phyloP scores from a whole-genome alignment of 768 basidiomycete genomes.

The Epithele typhae region DNA sequence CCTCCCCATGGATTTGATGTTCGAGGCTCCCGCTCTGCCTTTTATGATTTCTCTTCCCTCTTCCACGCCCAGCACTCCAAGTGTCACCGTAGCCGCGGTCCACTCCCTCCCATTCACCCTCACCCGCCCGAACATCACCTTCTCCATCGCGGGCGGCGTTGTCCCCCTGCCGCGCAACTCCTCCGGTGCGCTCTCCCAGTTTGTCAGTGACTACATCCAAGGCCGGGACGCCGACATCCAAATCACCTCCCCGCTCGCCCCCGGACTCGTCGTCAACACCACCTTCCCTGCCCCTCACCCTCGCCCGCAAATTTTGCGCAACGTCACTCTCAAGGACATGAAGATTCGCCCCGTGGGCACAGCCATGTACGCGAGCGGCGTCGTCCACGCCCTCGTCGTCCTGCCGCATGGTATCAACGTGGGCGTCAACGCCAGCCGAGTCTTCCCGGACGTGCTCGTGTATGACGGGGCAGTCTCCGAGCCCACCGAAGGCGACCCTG shows the following conservation, averaged over 20 bases:
- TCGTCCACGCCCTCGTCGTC: slow-evolving; percentile 58
- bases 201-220: slow-evolving; percentile 64
- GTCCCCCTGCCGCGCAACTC: slow-evolving; percentile 39
- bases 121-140: slow-evolving; percentile 64
- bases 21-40: slow-evolving; percentile 54
- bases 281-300: slow-evolving; percentile 65
- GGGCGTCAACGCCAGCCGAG: slow-evolving; percentile 53
- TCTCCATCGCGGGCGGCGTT: slow-evolving; percentile 52
- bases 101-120: slow-evolving; percentile 52
- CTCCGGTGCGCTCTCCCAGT: slow-evolving; percentile 44
- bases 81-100: slow-evolving; percentile 50
- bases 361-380: slow-evolving; percentile 63
- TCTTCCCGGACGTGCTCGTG: slow-evolving; percentile 74
- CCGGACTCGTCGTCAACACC: slow-evolving; percentile 39
- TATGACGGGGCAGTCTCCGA: slow-evolving; percentile 68
- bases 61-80: not conserved
- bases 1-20: slow-evolving; percentile 41
- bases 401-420: slow-evolving; percentile 69
- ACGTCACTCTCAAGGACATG: slow-evolving; percentile 77
- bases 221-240: slow-evolving; percentile 51
- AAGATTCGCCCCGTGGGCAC: slow-evolving; percentile 48
- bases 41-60: slow-evolving; percentile 54
- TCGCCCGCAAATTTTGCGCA: slow-evolving; percentile 59
- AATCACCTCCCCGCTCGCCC: slow-evolving; percentile 53
- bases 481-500: slow-evolving; percentile 6